Percentiles rank a stretch among this genome's conserved stretches.
Conservation (phyloP, 2,329 filamentous ascomycete species). For the Diplodia sapinea region DNA sequence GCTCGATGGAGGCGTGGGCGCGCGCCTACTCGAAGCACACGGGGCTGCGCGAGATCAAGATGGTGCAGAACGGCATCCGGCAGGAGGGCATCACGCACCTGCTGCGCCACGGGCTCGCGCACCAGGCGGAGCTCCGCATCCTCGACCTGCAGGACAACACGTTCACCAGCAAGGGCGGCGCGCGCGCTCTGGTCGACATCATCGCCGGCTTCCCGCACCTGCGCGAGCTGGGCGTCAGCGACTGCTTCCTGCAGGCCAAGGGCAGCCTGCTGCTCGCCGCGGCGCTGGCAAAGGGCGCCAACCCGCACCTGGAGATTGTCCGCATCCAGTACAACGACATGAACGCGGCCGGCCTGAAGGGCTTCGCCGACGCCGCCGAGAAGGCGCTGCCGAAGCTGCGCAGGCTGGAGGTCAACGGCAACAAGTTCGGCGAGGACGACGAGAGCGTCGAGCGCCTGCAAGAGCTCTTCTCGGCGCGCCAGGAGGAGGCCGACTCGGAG, state of each 20-base stretch:
- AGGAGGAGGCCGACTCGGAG: conserved; percentile 60
- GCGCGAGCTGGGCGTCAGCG: conserved; percentile 83
- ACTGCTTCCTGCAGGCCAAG: conserved; percentile 79
- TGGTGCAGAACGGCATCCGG: conserved; percentile 98
- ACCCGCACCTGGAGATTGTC: conserved; percentile 78
- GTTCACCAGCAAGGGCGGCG: conserved; percentile 77
- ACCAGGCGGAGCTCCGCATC: conserved; percentile 71
- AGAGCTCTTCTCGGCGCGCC: conserved; percentile 71
- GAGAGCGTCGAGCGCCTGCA: conserved; percentile 70
- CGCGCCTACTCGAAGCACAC: conserved; percentile 81
- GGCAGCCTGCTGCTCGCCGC: conserved; percentile 76
- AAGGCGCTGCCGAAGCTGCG: conserved; percentile 74
- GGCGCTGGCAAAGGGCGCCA: conserved; percentile 75
- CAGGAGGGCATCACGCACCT: conserved; percentile 88
- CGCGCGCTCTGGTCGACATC: conserved; percentile 76
- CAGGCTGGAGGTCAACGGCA: conserved; percentile 93
- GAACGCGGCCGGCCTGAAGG: conserved; percentile 73
- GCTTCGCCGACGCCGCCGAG: conserved; percentile 71
- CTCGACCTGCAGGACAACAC: conserved; percentile 98
- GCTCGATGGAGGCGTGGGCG: conserved; percentile 95
- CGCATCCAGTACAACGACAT: conserved; percentile 96
- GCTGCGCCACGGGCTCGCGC: conserved; percentile 76
- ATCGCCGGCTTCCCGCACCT: conserved; percentile 76
- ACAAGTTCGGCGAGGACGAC: conserved; percentile 91
- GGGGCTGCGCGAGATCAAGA: conserved; percentile 84